Base-by-base conservation (phyloP, 352 stramenopile species). In the Globisporangium nunn region DNA sequence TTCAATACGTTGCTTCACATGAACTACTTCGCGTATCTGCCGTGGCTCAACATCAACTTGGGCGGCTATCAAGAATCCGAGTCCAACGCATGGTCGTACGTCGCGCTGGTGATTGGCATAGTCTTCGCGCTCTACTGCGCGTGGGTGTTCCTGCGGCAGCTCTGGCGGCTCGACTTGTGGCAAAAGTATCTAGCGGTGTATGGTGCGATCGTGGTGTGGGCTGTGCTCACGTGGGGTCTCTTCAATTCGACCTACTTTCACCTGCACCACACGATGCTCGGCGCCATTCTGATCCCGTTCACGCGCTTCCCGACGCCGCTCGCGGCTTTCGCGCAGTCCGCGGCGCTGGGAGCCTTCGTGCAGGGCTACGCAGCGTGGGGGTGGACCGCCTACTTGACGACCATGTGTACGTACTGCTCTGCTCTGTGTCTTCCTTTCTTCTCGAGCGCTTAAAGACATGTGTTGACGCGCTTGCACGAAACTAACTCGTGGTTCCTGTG, bases 331-430 rank as follows among this genome's bases (percentile, higher is more conserved):
- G 67, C 74, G 11, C 83, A 93, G 66, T 71, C 77, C 0, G 59
- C 64, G 5, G 63, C 67, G 18, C 63, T 93, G 2, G 83, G 81
- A 0, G 65, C 63, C 29, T 91, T 91, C 41, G 66, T 91, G 6
- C 81, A 93, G 48, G 83, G 83, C 50, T 91, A 91, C 33, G 66
- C 81, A 0, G 78, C 78, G 0, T 93, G 81, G 81, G 83, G 83
- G 1, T 93, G 83, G 83, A 56, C 51, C 15, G 74, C 79, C 2
- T 91, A 85, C 60, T 68, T 93, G 17, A 73, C 82, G 11, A 74
- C 58, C 0, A 82, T 78, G 6, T 74, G 81, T 91, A 74, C 55
- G 72, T 81, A 23, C 31, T 33, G 8, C 12, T 43, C 4, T 53
- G 6, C 31, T 18, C 7, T 51, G 15, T 46, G 17, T 18, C n/a